A percentile compares a stretch with the other conserved stretches of the same genome.
These are phyloP conservation scores for Neoboletus magnificus DNA, from an alignment of 768 basidiomycete species.

Conservation along the genomic window DNA sequence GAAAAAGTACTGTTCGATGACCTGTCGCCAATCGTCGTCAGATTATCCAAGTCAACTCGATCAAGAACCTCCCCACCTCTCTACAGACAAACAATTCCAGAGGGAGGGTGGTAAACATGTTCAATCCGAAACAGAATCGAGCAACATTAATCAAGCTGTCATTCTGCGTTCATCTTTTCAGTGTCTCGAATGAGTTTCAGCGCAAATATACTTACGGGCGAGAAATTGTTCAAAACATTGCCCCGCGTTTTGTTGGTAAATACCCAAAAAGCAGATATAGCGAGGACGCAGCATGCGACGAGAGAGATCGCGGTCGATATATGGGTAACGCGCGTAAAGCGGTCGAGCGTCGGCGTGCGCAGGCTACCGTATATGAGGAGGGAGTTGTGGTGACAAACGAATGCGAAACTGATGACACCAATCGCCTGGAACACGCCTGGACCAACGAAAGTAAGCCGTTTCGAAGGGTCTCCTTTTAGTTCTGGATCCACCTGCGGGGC, in stretches of 20 bases:
- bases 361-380: constrained; percentile 94
- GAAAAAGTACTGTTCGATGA: constrained; percentile 96
- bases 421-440: constrained; percentile 92
- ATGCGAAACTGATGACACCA: constrained; percentile 95
- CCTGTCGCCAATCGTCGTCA: constrained; percentile 42
- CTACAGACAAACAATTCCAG: constrained; percentile 96
- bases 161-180: constrained; percentile 39
- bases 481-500: constrained; percentile 71
- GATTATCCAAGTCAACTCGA: background rate
- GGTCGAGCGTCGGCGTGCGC: constrained; percentile 88
- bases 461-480: constrained; percentile 71
- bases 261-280: constrained; percentile 79
- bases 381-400: constrained; percentile 97
- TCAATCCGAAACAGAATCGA: constrained; percentile 88
- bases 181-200: background rate
- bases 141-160: constrained; percentile 95
- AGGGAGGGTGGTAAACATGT: constrained; percentile 98
- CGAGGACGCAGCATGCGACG: constrained; percentile 79
- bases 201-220: constrained; percentile 44
- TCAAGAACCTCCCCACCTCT: constrained; percentile 53
- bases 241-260: constrained; percentile 92
- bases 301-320: constrained; percentile 84
- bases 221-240: constrained; percentile 97
- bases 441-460: constrained; percentile 71
- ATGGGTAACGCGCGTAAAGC: constrained; percentile 91